Percentiles rank a stretch among this genome's conserved stretches.
These are phyloP conservation scores for Pelargonium australe DNA, from an alignment of 441 rosid genomes.

Conservation along the genomic window DNA sequence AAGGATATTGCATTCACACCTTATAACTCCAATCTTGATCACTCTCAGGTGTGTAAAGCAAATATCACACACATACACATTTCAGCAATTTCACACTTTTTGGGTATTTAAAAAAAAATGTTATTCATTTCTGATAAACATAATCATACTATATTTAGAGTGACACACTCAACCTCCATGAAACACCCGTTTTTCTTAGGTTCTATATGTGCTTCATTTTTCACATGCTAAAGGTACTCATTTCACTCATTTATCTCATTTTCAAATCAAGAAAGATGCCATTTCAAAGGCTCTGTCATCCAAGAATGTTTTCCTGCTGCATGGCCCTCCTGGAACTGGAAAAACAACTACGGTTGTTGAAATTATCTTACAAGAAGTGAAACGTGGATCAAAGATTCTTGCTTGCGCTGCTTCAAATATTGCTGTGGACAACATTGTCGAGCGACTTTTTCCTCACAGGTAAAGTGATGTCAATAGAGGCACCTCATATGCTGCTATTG, in stretches of 20 bases:
- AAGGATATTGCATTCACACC: constrained; percentile 53
- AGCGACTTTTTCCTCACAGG: constrained; percentile 90
- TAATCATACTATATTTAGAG: too few species aligned
- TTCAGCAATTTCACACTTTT: not conserved
- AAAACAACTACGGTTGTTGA: constrained; percentile 95
- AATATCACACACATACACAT: not conserved
- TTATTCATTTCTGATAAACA: not conserved
- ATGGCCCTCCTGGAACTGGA: constrained; percentile 99
- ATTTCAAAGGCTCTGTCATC: constrained; percentile 81
- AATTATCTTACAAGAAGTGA: constrained; percentile 87
- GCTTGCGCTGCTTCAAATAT: constrained; percentile 98
- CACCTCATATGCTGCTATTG: constrained; percentile 1
- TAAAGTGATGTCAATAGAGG: constrained; percentile 21
- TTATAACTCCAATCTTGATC: constrained; percentile 71
- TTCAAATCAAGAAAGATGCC: constrained; percentile 66
- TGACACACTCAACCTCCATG: too few species aligned
- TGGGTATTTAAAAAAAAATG: too few species aligned
- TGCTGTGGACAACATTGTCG: constrained; percentile 99
- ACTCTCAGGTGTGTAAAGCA: constrained; percentile 58
- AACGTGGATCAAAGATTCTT: constrained; percentile 86
- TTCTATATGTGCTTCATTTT: constrained; percentile 14
- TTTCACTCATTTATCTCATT: constrained; percentile 7
- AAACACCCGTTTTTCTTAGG: not conserved
- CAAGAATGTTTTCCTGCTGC: constrained; percentile 76
- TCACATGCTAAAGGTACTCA: constrained; percentile 16